Evolutionary conservation across 495 filamentous ascomycete genomes (phyloP).

Genomic region (Hyaloscypha variabilis): DNA sequence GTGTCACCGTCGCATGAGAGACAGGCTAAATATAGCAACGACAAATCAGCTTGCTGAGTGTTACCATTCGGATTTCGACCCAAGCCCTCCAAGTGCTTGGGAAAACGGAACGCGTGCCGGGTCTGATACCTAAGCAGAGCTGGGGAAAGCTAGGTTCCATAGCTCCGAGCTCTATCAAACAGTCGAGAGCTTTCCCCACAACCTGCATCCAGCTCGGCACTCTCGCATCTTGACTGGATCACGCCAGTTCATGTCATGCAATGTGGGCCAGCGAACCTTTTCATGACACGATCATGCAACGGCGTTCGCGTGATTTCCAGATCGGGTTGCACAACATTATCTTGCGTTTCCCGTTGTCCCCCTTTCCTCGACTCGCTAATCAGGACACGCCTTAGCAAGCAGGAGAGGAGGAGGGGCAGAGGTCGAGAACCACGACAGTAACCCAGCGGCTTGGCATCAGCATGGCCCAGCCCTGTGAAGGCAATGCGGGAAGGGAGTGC

Average conservation of each 20-base stretch:
- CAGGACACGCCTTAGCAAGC: background rate
- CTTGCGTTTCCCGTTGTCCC: background rate
- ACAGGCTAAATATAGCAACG: background rate
- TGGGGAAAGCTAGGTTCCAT: background rate
- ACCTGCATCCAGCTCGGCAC: background rate
- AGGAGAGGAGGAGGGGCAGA: background rate
- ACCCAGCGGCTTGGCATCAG: background rate
- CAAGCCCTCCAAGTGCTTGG: background rate
- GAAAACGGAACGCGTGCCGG: constrained; percentile 13
- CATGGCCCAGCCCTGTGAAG: background rate
- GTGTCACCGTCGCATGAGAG: background rate
- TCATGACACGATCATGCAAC: constrained; percentile 17
- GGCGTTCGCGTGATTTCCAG: constrained; percentile 11
- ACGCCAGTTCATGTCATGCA: background rate
- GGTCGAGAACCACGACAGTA: background rate
- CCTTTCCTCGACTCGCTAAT: constrained; percentile 7
- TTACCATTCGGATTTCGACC: background rate
- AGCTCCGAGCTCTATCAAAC: background rate
- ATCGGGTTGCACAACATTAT: constrained; percentile 11
- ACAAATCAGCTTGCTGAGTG: background rate
- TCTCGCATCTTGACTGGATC: background rate
- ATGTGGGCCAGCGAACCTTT: constrained; percentile 3
- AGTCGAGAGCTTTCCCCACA: constrained; percentile 1
- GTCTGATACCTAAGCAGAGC: background rate
- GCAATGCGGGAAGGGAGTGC: background rate